A percentile compares a stretch with the other conserved stretches of the same genome.
These are phyloP conservation scores for Chytriomyces confervae DNA, from an alignment of 192 early-diverging fungal species.

Conservation along the genomic window DNA sequence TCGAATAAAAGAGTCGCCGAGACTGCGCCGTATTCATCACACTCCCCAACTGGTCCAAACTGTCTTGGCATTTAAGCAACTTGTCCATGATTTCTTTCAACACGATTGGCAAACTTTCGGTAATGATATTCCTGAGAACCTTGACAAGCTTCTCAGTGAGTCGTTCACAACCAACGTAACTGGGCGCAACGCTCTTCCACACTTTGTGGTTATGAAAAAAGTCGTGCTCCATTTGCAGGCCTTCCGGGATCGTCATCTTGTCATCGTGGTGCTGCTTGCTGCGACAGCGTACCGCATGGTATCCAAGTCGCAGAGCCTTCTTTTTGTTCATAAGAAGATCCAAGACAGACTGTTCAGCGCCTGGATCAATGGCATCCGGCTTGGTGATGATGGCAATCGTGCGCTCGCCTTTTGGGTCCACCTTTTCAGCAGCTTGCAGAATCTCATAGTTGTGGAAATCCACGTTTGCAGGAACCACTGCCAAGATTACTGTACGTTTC, in stretches of 20 bases:
- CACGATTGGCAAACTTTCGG: too few relatives aligned
- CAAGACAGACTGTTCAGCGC: slow-evolving; percentile 1
- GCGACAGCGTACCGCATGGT: slow-evolving; percentile 19
- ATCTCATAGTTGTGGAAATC: slow-evolving; percentile 27
- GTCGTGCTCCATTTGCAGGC: not conserved
- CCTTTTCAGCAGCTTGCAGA: slow-evolving; percentile 8
- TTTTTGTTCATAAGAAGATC: not conserved
- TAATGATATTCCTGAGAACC: not conserved
- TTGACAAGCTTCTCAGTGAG: slow-evolving; percentile 19
- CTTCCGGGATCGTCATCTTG: not conserved
- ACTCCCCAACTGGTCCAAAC: too few relatives aligned
- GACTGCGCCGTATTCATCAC: too few relatives aligned
- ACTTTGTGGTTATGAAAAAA: slow-evolving; percentile 15
- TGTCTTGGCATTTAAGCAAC: too few relatives aligned
- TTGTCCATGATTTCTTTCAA: too few relatives aligned
- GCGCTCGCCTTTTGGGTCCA: slow-evolving; percentile 18
- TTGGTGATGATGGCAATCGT: slow-evolving; percentile 37
- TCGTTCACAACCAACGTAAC: not conserved
- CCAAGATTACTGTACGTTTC: slow-evolving; percentile 32
- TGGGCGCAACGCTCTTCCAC: not conserved
- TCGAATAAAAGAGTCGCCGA: too few relatives aligned
- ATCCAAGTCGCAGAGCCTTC: slow-evolving; percentile 23
- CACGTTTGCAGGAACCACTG: slow-evolving; percentile 31
- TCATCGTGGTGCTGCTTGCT: not conserved
- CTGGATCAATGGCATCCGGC: slow-evolving; percentile 24